Evolutionary conservation across 805 yeast species (phyloP), one percentile per base, ranked within the genome.

Genomic region (Millerozyma acaciae): DNA sequence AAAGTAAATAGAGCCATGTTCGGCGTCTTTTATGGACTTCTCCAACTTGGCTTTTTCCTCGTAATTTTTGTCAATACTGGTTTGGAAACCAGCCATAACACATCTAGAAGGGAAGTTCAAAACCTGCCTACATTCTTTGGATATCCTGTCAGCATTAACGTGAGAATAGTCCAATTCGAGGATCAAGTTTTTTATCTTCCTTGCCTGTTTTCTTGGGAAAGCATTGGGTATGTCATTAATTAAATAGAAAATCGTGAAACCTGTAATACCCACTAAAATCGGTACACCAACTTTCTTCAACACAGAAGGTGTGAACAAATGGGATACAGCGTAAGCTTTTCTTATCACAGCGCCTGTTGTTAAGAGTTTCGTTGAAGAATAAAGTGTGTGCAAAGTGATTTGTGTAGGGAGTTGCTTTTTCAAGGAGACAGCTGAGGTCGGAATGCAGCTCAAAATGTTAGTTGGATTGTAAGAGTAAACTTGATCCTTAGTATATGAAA

Each of bases 161-260:
- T 84, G 93, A 8, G 84, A 78, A 48, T 88, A 93, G 39, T 89
- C 96, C 45, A 78, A 58, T 10, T 73, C 75, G 26, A 68, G 67
- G 21, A 93, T 65, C 48, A 81, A 83, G 5, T 51, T 51, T 42
- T 73, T 75, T 44, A 90, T 74, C 56, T 84, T 86, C 30, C 71
- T 67, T 0, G 93, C 87, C 38, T 87, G 72, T 37, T 88, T 88
- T 44, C 87, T 68, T 13, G 96, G 94, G 47, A 86, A 77, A 0
- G 97, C 95, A 47, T 82, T 76, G 2, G 97, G 97, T 9, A 94
- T 76, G 55, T 93, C 97, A 38, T 70, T 67, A 13, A 87, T 62
- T 37, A 88, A 53, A 48, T 84, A 87, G 25, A 77, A 75, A 0
- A 74, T 60, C 0, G 82, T 68, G 9, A 76, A 64, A 1, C 76